Percentiles rank a stretch among this genome's conserved stretches.
Evolutionary conservation across 2,329 filamentous ascomycete species (phyloP).

Genomic region (Fusarium udum): DNA sequence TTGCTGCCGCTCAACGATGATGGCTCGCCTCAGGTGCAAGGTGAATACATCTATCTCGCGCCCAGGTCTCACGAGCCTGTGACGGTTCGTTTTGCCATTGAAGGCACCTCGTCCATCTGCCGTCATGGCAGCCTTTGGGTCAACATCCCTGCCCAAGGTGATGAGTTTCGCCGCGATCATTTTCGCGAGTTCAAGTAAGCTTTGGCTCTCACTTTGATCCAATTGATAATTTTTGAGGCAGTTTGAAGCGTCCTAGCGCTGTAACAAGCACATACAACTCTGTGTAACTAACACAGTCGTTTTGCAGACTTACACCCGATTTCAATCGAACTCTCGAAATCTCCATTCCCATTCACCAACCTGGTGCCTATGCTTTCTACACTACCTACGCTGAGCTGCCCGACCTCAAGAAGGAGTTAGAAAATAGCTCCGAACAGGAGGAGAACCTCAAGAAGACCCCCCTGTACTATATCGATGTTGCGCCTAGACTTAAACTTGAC

Average conservation of each 20-base stretch:
- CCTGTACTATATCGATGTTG: conserved; percentile 92
- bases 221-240: conserved; percentile 5
- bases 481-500: conserved; percentile 79
- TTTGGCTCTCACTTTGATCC: background rate
- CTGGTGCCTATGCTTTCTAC: conserved; percentile 94
- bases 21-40: conserved; percentile 88
- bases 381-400: conserved; percentile 91
- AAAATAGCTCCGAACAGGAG: conserved; percentile 41
- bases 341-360: conserved; percentile 81
- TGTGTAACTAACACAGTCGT: conserved; percentile 20
- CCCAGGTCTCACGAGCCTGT: conserved; percentile 79
- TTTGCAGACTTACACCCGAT: conserved; percentile 79
- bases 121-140: conserved; percentile 95
- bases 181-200: conserved; percentile 91
- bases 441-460: conserved; percentile 72
- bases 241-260: background rate
- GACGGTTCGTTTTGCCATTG: conserved; percentile 85
- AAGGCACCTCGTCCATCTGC: conserved; percentile 95
- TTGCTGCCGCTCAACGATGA: conserved; percentile 90
- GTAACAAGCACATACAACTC: background rate
- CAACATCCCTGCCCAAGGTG: conserved; percentile 84
- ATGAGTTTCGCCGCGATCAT: conserved; percentile 77
- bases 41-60: conserved; percentile 91
- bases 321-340: conserved; percentile 94
- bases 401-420: conserved; percentile 57